These are phyloP conservation scores for Raffaelea ambrosiae DNA, from an alignment of 2,329 filamentous ascomycete genomes.

Conservation along the genomic window DNA sequence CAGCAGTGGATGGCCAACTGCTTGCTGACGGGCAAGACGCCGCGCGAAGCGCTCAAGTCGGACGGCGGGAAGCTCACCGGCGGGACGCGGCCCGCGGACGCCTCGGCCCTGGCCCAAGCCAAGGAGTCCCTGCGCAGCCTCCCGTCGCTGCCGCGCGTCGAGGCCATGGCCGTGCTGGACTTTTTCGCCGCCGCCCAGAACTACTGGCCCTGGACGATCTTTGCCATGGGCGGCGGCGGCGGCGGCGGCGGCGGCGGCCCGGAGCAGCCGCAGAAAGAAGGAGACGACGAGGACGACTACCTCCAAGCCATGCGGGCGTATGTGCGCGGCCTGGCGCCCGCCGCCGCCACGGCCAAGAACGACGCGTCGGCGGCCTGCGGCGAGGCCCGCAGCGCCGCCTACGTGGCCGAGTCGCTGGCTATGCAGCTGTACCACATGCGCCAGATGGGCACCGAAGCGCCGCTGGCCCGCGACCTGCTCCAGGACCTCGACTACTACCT, in stretches of 20 bases:
- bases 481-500: slow-evolving; percentile 72
- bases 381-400: slow-evolving; percentile 65
- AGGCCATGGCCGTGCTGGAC: slow-evolving; percentile 69
- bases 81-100: slow-evolving; percentile 33
- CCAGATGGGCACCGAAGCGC: slow-evolving; percentile 58
- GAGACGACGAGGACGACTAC: slow-evolving; percentile 40
- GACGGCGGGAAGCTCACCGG: slow-evolving; percentile 21
- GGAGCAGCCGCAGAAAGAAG: too few species aligned
- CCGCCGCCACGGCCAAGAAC: slow-evolving; percentile 42
- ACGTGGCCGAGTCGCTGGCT: slow-evolving; percentile 78
- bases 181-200: slow-evolving; percentile 87
- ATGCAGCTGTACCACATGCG: slow-evolving; percentile 85
- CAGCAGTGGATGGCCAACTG: slow-evolving; percentile 97
- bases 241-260: too few species aligned
- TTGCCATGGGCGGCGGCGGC: slow-evolving; percentile 63
- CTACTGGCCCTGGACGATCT: slow-evolving; percentile 91
- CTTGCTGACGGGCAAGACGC: slow-evolving; percentile 78
- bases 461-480: slow-evolving; percentile 62
- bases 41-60: slow-evolving; percentile 61
- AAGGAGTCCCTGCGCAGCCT: slow-evolving; percentile 62
- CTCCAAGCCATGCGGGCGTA: slow-evolving; percentile 64
- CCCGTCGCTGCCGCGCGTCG: slow-evolving; percentile 50
- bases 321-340: slow-evolving; percentile 49
- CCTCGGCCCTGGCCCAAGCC: slow-evolving; percentile 67
- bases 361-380: slow-evolving; percentile 49